Evolutionary conservation across 2,329 filamentous ascomycete genomes (phyloP), one percentile per base, ranked within the genome.

Genomic region (Aureobasidium namibiae): DNA sequence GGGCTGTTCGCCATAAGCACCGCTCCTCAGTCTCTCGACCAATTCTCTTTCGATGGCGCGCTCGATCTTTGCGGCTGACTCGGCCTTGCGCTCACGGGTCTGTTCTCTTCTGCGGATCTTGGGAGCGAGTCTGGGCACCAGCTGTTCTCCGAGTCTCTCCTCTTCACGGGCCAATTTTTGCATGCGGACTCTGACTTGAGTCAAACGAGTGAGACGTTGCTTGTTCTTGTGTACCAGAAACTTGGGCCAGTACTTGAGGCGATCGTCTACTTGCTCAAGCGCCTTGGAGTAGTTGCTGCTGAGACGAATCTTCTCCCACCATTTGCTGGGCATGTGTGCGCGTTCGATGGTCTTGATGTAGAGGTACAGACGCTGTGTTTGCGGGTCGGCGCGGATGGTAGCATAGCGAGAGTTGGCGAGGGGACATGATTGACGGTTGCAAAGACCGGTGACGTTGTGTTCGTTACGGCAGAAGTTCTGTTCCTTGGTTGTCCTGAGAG

Each of bases 311-410:
- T 87, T 86, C 76, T 97, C 91, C 94, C 94, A 99, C 77, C 92
- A 85, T 75, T 95, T 95, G 61, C 84, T 87, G 1, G 92, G 94
- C 75, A 92, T 83, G 73, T 92, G 92, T 13, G 88, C 82, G 63
- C 94, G 89, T 78, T 96, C 91, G 66, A 92, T 84, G 4, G 90
- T 94, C 79, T 96, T 97, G 82, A 96, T 95, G 81, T 95, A 97
- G 60, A 97, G 86, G 76, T 96, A 97, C 63, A 97, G 82, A 9
- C 84, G 85, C 63, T 89, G 88, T 56, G 89, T 92, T 62, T 86
- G 77, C 8, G 91, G 87, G 69, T 95, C 85, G 57, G 89, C 84
- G 65, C 92, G 88, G 62, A 97, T 85, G 9, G 92, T 97, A 62
- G 92, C 92, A 80, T 97, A 96, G 62, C 91, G 84, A 39, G 86